Evolutionary conservation across 164 flowering plant species (phyloP).

Genomic region (Amborella trichopoda): DNA sequence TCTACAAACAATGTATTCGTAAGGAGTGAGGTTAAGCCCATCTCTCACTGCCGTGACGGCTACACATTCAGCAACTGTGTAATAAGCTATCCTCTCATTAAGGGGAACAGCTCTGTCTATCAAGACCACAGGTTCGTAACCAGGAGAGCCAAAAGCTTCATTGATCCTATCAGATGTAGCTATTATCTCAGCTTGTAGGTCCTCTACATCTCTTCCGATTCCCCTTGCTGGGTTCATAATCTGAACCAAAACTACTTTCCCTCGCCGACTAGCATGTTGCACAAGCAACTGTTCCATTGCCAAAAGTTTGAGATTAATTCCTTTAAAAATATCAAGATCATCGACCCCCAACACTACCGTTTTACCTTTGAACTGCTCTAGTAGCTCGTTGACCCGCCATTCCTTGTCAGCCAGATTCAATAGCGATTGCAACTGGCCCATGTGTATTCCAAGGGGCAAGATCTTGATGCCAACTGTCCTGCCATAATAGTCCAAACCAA

Average conservation of each 20-base stretch:
- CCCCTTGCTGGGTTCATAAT: constrained; percentile 73
- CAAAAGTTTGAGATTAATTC: constrained; percentile 53
- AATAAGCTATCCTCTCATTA: constrained; percentile 53
- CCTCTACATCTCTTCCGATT: constrained; percentile 53
- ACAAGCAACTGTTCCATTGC: constrained; percentile 75
- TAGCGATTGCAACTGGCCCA: constrained; percentile 64
- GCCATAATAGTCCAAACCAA: constrained; percentile 68
- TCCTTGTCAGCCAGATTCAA: constrained; percentile 46
- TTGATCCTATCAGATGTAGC: constrained; percentile 37
- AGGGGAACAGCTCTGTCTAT: constrained; percentile 49
- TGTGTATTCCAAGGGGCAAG: constrained; percentile 72
- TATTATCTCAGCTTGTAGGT: constrained; percentile 41
- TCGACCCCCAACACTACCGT: constrained; percentile 66
- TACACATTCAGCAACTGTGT: constrained; percentile 68
- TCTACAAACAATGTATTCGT: constrained; percentile 60
- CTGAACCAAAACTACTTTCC: constrained; percentile 63
- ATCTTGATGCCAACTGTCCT: constrained; percentile 67
- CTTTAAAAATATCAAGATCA: constrained; percentile 81
- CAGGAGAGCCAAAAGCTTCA: constrained; percentile 34
- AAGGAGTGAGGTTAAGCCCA: constrained; percentile 77
- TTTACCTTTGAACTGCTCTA: constrained; percentile 58
- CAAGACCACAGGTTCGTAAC: constrained; percentile 54
- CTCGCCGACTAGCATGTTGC: constrained; percentile 62
- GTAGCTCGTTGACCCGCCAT: constrained; percentile 54
- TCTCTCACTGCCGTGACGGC: constrained; percentile 75